Base-by-base conservation (phyloP, 179 eudicot species). In the Beta lomatogona region DNA sequence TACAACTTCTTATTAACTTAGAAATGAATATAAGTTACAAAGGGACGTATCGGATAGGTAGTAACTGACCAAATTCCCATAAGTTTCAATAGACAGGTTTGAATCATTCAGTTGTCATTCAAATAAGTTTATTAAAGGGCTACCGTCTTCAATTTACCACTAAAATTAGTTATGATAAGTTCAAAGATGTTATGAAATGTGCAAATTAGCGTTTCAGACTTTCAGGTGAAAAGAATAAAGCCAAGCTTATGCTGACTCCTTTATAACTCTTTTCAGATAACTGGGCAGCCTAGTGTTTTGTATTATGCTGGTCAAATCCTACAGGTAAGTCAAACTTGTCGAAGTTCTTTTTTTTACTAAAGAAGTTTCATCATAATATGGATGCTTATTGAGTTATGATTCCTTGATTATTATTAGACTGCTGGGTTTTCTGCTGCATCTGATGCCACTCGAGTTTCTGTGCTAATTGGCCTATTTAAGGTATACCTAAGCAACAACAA, bases 401-500 rank as follows among this genome's bases (percentile, higher is more conserved):
- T 79, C 67, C 58, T 73, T 76, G 64, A 77, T 76, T 80, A 70
- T 48, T n/a, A 60, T 71, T 77, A 96, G 99, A 94, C 86, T 86
- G 99, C 99, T 84, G 99, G 99, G 64, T 97, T 97, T 85, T 91
- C 99, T 83, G 99, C 98, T 58, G 99, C 99, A 78, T 81, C 99
- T 80, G 98, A 94, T 89, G 99, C 99, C 71, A 90, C 99, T 79
- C 86, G 92, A 68, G 97, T 97, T 86, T 94, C 99, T 58, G 95
- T 97, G 71, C 81, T 97, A 76, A 87, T 97, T 84, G 99, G 99
- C 71, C 85, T 93, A 48, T 97, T 97, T 81, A 97, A 97, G 99
- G 99, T 97, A 85, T 65, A 72, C 16, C 19, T 8, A 21, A n/a
- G 22, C 54, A 77, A 59, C 46, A 71, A 66, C 41, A 28, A 58